Evolutionary conservation across 768 basidiomycete genomes (phyloP).

Genomic region (Lentinula raphanica): DNA sequence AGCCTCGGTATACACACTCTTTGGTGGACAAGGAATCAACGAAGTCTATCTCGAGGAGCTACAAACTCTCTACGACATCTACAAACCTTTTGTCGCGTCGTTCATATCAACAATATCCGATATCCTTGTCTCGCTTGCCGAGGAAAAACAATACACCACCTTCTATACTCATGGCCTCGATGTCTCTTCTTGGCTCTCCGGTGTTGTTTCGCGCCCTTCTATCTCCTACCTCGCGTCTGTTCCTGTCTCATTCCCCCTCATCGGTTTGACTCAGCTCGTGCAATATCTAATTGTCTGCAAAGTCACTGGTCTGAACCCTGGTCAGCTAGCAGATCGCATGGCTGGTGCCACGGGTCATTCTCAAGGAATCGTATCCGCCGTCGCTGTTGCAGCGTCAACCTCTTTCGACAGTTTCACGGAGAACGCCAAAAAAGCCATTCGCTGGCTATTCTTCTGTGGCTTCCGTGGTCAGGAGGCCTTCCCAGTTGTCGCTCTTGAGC

Average conservation of each 20-base stretch:
- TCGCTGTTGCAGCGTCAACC: slow-evolving; percentile 76
- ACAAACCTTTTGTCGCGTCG: slow-evolving; percentile 77
- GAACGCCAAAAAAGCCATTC: slow-evolving; percentile 80
- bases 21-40: slow-evolving; percentile 97
- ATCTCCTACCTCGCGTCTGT: slow-evolving; percentile 86
- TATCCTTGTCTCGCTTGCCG: slow-evolving; percentile 68
- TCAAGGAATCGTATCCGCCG: slow-evolving; percentile 94
- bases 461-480: slow-evolving; percentile 92
- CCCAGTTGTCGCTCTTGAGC: slow-evolving; percentile 87
- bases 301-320: slow-evolving; percentile 70
- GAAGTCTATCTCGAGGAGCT: slow-evolving; percentile 98
- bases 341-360: slow-evolving; percentile 94
- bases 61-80: slow-evolving; percentile 85
- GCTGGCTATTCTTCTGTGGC: slow-evolving; percentile 91
- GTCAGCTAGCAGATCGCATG: slow-evolving; percentile 70
- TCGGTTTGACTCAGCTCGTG: slow-evolving; percentile 91
- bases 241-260: slow-evolving; percentile 91
- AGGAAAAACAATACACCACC: slow-evolving; percentile 43
- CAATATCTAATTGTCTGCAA: slow-evolving; percentile 85
- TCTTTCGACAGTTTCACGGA: slow-evolving; percentile 67
- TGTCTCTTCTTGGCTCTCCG: slow-evolving; percentile 78
- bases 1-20: slow-evolving; percentile 83
- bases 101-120: slow-evolving; percentile 66
- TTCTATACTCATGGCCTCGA: slow-evolving; percentile 82
- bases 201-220: slow-evolving; percentile 64